Conservation (phyloP, 2,329 filamentous ascomycete genomes). For the Fusarium sp. region DNA sequence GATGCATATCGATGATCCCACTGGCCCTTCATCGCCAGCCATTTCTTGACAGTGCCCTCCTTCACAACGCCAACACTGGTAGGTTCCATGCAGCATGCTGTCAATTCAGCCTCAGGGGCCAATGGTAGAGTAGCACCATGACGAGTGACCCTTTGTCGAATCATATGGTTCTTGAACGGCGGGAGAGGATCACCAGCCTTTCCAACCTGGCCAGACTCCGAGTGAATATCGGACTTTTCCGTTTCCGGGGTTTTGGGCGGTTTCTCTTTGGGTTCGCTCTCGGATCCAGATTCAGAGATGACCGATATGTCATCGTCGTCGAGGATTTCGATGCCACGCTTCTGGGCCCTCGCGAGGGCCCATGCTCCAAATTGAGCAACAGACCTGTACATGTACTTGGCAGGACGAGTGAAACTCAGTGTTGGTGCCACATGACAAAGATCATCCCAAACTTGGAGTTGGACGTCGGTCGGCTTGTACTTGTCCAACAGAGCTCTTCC, state of each 20-base stretch:
- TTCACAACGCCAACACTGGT: constrained; percentile 84
- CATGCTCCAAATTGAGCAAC: constrained; percentile 95
- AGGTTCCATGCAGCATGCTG: constrained; percentile 72
- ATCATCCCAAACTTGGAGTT: constrained; percentile 96
- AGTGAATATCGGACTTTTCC: constrained; percentile 36
- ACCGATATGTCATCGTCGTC: constrained; percentile 83
- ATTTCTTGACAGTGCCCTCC: constrained; percentile 81
- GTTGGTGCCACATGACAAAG: constrained; percentile 93
- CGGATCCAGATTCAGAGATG: constrained; percentile 72
- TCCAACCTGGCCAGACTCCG: constrained; percentile 69
- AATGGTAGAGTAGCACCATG: constrained; percentile 81
- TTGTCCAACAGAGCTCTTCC: constrained; percentile 71
- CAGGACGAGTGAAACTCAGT: constrained; percentile 94
- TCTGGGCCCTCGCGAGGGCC: constrained; percentile 86
- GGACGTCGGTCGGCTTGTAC: constrained; percentile 88
- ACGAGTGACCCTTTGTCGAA: constrained; percentile 86
- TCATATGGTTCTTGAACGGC: constrained; percentile 86
- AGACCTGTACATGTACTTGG: constrained; percentile 94
- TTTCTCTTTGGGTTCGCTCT: constrained; percentile 45
- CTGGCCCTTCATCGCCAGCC: constrained; percentile 79
- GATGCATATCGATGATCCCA: constrained; percentile 81
- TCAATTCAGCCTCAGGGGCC: constrained; percentile 72
- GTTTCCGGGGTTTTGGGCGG: constrained; percentile 39
- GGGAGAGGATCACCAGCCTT: constrained; percentile 88
- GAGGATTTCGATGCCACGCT: constrained; percentile 82